Evolutionary conservation across 2,329 filamentous ascomycete genomes (phyloP).

Genomic region (Cordyceps tenuipes): DNA sequence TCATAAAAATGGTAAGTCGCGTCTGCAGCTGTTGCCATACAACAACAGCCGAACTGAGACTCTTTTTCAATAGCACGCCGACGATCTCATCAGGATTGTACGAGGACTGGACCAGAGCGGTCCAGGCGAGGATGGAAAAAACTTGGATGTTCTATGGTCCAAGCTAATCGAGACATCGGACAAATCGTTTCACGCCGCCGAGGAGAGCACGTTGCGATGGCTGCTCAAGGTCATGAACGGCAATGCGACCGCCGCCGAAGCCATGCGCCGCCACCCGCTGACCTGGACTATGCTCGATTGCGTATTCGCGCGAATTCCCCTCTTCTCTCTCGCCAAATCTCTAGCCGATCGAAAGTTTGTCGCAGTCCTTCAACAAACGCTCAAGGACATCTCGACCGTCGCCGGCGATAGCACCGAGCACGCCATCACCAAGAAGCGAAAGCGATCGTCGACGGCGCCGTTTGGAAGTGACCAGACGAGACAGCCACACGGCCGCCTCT

Average conservation of each 20-base stretch:
- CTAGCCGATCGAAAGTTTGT: slow-evolving; percentile 64
- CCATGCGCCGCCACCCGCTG: slow-evolving; percentile 45
- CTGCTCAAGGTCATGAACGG: slow-evolving; percentile 54
- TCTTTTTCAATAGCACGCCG: slow-evolving; percentile 20
- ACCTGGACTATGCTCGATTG: slow-evolving; percentile 55
- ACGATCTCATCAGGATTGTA: slow-evolving; percentile 42
- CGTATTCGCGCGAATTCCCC: slow-evolving; percentile 56
- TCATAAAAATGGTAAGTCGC: not conserved
- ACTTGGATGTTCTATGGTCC: slow-evolving; percentile 41
- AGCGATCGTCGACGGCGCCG: slow-evolving; percentile 29
- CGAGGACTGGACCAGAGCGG: slow-evolving; percentile 47
- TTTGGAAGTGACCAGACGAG: slow-evolving; percentile 35
- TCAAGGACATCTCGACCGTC: slow-evolving; percentile 47
- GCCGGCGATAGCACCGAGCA: slow-evolving; percentile 19
- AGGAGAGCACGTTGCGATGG: slow-evolving; percentile 53
- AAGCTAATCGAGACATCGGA: slow-evolving; percentile 34
- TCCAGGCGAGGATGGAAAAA: slow-evolving; percentile 35
- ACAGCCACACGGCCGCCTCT: slow-evolving; percentile 32
- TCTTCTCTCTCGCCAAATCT: slow-evolving; percentile 61
- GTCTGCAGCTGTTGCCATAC: not conserved
- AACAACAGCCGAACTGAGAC: not conserved
- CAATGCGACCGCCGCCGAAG: slow-evolving; percentile 38
- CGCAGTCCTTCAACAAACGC: slow-evolving; percentile 53
- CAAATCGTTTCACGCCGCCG: slow-evolving; percentile 41
- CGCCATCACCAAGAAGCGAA: slow-evolving; percentile 33